These are phyloP conservation scores for Diplodia intermedia DNA, from an alignment of 2,329 filamentous ascomycete genomes.

Conservation along the genomic window DNA sequence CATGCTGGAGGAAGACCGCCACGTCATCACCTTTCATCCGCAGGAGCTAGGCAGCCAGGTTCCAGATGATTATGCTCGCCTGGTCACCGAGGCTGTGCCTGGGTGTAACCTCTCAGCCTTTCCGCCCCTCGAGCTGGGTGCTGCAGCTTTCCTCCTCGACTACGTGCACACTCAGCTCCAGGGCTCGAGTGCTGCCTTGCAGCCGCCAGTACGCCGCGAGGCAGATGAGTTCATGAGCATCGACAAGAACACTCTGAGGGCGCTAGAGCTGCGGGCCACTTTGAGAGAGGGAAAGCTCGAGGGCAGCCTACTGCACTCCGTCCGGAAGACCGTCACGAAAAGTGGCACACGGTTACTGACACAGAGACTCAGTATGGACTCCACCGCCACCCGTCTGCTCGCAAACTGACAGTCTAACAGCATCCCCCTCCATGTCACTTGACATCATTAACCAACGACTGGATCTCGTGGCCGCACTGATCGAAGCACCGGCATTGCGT, in stretches of 20 bases:
- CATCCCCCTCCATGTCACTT: constrained; percentile 86
- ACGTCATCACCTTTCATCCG: constrained; percentile 76
- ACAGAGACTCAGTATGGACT: constrained; percentile 73
- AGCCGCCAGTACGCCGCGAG: constrained; percentile 78
- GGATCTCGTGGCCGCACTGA: constrained; percentile 79
- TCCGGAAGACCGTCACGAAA: constrained; percentile 88
- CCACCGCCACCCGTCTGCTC: neutral
- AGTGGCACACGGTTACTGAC: constrained; percentile 85
- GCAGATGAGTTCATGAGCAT: constrained; percentile 83
- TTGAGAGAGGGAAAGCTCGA: constrained; percentile 78
- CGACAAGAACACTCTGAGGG: constrained; percentile 88
- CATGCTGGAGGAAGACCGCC: constrained; percentile 75
- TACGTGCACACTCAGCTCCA: constrained; percentile 83
- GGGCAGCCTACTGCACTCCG: constrained; percentile 88
- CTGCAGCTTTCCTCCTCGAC: constrained; percentile 80
- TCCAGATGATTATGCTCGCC: constrained; percentile 52
- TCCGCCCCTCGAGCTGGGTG: constrained; percentile 71
- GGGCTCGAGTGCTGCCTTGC: constrained; percentile 79
- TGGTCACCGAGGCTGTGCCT: constrained; percentile 13
- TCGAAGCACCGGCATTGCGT: constrained; percentile 69
- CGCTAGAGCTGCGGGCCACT: constrained; percentile 87
- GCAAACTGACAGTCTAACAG: constrained; percentile 47
- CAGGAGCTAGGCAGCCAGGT: constrained; percentile 52
- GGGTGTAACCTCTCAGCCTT: constrained; percentile 58
- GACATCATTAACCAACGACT: constrained; percentile 78